phyloP scores from a whole-genome alignment of 2,329 filamentous ascomycete genomes.

The Leptodontidium sp. region DNA sequence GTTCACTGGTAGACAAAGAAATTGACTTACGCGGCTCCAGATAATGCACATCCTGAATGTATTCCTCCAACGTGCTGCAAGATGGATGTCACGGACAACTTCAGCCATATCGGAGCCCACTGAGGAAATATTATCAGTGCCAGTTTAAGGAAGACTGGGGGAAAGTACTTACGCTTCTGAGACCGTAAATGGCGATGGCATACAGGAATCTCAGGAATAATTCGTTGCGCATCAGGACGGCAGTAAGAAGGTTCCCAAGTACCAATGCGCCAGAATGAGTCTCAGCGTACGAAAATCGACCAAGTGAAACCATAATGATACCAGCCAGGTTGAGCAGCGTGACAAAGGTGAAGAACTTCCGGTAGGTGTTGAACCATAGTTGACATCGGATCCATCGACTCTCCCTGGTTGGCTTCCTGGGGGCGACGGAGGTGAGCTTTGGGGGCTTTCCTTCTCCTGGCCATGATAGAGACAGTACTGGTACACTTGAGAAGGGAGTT shows the following conservation, averaged over 20 bases:
- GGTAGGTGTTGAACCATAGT: constrained; percentile 54
- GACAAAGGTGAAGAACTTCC: constrained; percentile 52
- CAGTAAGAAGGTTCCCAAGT: constrained; percentile 51
- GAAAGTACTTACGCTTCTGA: constrained; percentile 47
- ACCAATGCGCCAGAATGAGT: constrained; percentile 51
- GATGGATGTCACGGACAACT: constrained; percentile 49
- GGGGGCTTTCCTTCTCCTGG: constrained; percentile 29
- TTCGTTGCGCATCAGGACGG: constrained; percentile 52
- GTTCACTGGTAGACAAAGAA: constrained; percentile 17
- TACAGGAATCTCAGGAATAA: constrained; percentile 51
- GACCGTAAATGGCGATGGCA: constrained; percentile 49
- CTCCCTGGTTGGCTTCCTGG: background rate
- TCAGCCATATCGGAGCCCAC: constrained; percentile 51
- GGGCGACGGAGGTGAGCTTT: constrained; percentile 3
- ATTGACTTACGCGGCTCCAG: constrained; percentile 47
- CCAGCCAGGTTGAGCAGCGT: constrained; percentile 49
- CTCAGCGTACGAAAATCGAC: constrained; percentile 49
- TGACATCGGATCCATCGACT: constrained; percentile 47
- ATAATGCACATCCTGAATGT: constrained; percentile 52
- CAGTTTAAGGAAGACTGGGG: background rate
- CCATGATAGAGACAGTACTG: constrained; percentile 42
- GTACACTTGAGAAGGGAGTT: constrained; percentile 44
- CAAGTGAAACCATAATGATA: constrained; percentile 48
- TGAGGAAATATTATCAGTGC: constrained; percentile 34
- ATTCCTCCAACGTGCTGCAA: constrained; percentile 54